These are phyloP conservation scores for Rhodofomes roseus DNA, from an alignment of 1,284 basidiomycete species.

Conservation along the genomic window DNA sequence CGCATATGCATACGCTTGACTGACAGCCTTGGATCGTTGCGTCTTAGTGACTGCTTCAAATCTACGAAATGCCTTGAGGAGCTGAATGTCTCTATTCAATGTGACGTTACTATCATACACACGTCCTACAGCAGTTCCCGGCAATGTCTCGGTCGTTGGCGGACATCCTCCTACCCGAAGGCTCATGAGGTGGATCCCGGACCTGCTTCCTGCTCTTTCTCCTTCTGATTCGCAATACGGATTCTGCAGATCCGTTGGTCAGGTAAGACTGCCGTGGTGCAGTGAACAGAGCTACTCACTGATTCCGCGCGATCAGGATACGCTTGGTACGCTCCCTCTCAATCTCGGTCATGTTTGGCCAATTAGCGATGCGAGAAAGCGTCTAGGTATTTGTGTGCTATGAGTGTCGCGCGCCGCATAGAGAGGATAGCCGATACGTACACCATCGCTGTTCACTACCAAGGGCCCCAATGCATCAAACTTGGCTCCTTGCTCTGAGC, in stretches of 20 bases:
- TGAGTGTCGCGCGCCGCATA: not conserved
- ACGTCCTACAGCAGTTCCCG: too few relatives aligned
- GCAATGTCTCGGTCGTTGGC: too few relatives aligned
- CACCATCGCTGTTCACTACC: slow-evolving; percentile 56
- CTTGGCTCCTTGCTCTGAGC: slow-evolving; percentile 24
- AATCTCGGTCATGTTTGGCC: slow-evolving; percentile 45
- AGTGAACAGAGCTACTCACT: slow-evolving; percentile 30
- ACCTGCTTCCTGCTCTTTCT: slow-evolving; percentile 1
- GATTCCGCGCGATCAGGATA: slow-evolving; percentile 46
- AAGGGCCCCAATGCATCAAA: slow-evolving; percentile 51
- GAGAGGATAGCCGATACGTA: too few relatives aligned
- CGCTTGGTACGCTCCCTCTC: slow-evolving; percentile 46
- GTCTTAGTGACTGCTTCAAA: too few relatives aligned
- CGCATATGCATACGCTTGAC: not conserved
- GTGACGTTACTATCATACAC: too few relatives aligned
- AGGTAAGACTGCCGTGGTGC: not conserved
- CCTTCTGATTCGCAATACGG: slow-evolving; percentile 18
- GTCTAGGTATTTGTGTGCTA: slow-evolving; percentile 33
- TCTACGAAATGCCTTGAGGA: too few relatives aligned
- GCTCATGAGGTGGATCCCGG: not conserved
- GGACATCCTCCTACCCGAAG: too few relatives aligned
- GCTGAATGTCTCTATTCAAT: not conserved
- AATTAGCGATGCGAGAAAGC: slow-evolving; percentile 51
- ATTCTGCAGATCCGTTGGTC: slow-evolving; percentile 7
- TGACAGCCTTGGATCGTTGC: not conserved